These are phyloP conservation scores for Tuber indicum DNA, from an alignment of 495 filamentous ascomycete genomes.

Conservation along the genomic window DNA sequence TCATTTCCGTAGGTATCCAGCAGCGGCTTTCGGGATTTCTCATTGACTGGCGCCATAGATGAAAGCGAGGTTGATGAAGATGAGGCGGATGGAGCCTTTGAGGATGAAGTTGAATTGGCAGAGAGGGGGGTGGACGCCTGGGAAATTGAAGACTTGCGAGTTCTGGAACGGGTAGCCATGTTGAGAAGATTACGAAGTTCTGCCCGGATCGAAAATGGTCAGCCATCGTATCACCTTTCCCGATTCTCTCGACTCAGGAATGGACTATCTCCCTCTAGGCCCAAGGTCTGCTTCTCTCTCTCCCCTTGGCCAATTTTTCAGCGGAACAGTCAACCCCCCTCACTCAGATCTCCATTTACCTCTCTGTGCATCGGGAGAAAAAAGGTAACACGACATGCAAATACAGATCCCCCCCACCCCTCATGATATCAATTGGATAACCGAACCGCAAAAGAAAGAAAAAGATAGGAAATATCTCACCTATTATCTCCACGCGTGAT, in stretches of 20 bases:
- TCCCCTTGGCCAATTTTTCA: background rate
- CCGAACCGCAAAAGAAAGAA: background rate
- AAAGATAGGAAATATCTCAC: conserved; percentile 6
- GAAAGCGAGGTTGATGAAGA: conserved; percentile 85
- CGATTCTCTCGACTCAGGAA: background rate
- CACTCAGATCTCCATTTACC: background rate
- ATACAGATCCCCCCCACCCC: background rate
- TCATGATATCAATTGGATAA: background rate
- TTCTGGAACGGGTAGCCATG: conserved; percentile 35
- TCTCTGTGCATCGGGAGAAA: background rate
- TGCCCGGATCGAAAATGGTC: conserved; percentile 10
- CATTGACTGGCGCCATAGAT: conserved; percentile 51
- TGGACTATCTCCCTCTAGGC: background rate
- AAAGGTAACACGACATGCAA: background rate
- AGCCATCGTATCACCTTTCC: conserved; percentile 8
- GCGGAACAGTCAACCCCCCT: background rate
- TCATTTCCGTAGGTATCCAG: conserved; percentile 67
- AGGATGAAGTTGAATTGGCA: conserved; percentile 28
- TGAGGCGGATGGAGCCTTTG: conserved; percentile 25
- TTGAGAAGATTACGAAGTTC: conserved; percentile 3
- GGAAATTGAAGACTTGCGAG: conserved; percentile 38
- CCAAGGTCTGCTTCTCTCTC: background rate
- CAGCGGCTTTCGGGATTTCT: conserved; percentile 39
- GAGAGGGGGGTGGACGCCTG: conserved; percentile 37
- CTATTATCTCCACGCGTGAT: conserved; percentile 16